Conservation (phyloP, 495 filamentous ascomycete species). For the Trichoderma asperelloides region DNA sequence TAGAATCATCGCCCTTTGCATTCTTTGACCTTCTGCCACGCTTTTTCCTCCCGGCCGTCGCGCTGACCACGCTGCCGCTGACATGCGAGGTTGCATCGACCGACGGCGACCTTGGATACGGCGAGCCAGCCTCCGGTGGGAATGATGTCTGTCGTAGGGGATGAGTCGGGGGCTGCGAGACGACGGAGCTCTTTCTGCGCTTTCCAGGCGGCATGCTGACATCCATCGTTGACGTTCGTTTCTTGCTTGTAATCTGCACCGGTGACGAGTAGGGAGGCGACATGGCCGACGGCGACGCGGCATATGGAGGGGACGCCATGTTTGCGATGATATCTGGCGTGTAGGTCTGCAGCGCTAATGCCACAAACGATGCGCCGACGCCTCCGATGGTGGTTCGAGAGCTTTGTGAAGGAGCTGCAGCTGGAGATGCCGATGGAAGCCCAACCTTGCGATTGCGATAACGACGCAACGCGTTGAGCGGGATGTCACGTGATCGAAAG, state of each 20-base stretch:
- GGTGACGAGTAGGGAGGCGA: constrained; percentile 46
- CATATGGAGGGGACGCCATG: constrained; percentile 56
- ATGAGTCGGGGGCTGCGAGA: constrained; percentile 48
- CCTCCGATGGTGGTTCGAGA: background rate
- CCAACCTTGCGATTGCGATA: background rate
- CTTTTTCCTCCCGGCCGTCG: constrained; percentile 39
- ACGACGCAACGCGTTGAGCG: background rate
- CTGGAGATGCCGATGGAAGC: background rate
- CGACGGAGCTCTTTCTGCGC: constrained; percentile 55
- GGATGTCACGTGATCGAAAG: background rate
- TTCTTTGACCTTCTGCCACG: constrained; percentile 60
- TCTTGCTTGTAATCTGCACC: constrained; percentile 48
- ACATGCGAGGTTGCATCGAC: constrained; percentile 58
- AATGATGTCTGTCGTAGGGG: constrained; percentile 87
- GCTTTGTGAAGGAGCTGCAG: background rate
- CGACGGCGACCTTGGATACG: constrained; percentile 56
- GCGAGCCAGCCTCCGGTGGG: constrained; percentile 33
- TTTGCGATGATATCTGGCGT: constrained; percentile 9
- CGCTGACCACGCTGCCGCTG: constrained; percentile 55
- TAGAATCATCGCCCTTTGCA: constrained; percentile 27
- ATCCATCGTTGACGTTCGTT: constrained; percentile 40
- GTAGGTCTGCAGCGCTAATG: background rate
- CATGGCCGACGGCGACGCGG: constrained; percentile 30
- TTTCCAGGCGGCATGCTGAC: constrained; percentile 39
- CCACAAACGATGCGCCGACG: background rate